A percentile compares a stretch with the other conserved stretches of the same genome.
These are phyloP conservation scores for Pluteus cervinus DNA, from an alignment of 768 basidiomycete genomes.

Conservation along the genomic window DNA sequence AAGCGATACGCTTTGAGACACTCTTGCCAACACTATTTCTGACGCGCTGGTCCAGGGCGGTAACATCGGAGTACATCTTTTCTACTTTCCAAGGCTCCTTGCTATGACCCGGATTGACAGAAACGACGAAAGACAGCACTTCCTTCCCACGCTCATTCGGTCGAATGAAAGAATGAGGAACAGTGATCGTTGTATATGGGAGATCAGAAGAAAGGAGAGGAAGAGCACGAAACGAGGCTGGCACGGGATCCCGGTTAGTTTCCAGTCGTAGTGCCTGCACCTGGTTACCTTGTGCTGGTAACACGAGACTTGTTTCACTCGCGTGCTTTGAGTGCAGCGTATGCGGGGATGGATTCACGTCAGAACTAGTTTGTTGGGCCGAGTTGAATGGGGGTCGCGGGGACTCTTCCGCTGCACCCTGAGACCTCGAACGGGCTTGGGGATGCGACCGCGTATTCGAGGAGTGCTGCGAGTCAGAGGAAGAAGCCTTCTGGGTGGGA, in stretches of 20 bases:
- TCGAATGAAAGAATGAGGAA: slow-evolving; percentile 78
- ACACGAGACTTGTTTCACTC: too few species aligned
- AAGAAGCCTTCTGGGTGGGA: slow-evolving; percentile 20
- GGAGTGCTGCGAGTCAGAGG: too few species aligned
- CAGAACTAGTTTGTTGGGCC: too few species aligned
- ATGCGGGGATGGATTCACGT: too few species aligned
- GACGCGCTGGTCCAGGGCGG: slow-evolving; percentile 80
- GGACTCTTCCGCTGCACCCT: slow-evolving; percentile 44
- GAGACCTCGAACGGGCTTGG: too few species aligned
- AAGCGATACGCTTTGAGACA: slow-evolving; percentile 71
- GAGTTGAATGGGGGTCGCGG: slow-evolving; percentile 44
- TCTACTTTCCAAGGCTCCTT: slow-evolving; percentile 82
- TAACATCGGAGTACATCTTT: slow-evolving; percentile 90
- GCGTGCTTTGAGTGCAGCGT: too few species aligned
- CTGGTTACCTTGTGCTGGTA: too few species aligned
- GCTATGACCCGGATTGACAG: slow-evolving; percentile 62
- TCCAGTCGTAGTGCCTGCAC: slow-evolving; percentile 14
- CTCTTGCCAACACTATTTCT: slow-evolving; percentile 61
- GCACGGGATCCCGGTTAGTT: slow-evolving; percentile 18
- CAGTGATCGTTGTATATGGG: slow-evolving; percentile 59
- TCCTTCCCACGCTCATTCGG: slow-evolving; percentile 91
- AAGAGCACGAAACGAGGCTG: slow-evolving; percentile 62
- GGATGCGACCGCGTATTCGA: too few species aligned
- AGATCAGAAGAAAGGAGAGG: slow-evolving; percentile 70
- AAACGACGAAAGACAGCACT: slow-evolving; percentile 81